Base-by-base conservation (phyloP, 2,329 filamentous ascomycete species). In the Monosporascus sp. region DNA sequence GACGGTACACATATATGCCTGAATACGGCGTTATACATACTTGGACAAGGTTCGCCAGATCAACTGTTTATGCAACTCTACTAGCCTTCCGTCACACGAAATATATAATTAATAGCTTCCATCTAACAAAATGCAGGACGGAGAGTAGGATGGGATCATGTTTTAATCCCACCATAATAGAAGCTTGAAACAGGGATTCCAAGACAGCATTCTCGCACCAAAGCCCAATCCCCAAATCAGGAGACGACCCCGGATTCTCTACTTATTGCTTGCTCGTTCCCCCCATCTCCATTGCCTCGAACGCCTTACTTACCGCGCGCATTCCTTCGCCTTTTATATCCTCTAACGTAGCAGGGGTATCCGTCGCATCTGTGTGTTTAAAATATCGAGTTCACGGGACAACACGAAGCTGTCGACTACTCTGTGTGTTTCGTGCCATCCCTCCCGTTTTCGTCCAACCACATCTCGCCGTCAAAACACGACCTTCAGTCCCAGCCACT, bases 381-480 rank as follows among this genome's bases (percentile, higher is more conserved):
- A 43, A 7, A 24, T 14, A 20, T 9, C 40, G 18, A 43, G 9
- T 20, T 43, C 18, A 43, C 40, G 20, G 20, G 24, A 18, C 40
- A 24, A 43, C 40, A 22, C 8, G 37, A 41, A n/a, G 7, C 17
- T 14, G 38, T 40, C 17, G 7, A n/a, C 38, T 18, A 11, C 28
- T 31, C 28, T 31, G 9, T 35, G 3, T 35, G 31, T 3, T 35
- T 35, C 31, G 9, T 35, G 31, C 31, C 14, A 14, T 18, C 40
- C 56, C 53, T 49, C 55, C 52, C 57, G 49, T 46, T 59, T 55
- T 60, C 54, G 53, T 64, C 66, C 66, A 69, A 69, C 64, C 64
- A 69, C 59, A 63, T 31, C 26, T 58, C 60, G 45, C 56, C 57
- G 52, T 63, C 55, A 52, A 57, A 43, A 63, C 67, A 69, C 66